phyloP scores from a whole-genome alignment of 441 rosid genomes.

The Dalechampia spathulata region DNA sequence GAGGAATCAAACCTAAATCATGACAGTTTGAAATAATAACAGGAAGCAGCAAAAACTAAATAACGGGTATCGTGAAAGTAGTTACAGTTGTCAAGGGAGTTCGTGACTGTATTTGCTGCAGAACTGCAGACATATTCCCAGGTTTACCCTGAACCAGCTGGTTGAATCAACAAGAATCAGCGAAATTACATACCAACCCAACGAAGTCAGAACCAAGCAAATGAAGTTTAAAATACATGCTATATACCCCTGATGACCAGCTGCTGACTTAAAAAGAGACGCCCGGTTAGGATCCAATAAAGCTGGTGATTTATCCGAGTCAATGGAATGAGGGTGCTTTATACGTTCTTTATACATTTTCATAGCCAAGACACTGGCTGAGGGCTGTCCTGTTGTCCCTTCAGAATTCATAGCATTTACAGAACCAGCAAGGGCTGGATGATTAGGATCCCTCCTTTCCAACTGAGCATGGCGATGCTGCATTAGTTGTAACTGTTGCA shows the following conservation, averaged over 20 bases:
- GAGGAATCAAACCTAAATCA: no score
- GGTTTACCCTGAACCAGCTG: conserved; percentile 53
- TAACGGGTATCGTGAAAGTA: no score
- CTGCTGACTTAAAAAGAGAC: conserved; percentile 42
- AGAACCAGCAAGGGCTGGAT: conserved; percentile 39
- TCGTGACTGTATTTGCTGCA: conserved; percentile 50
- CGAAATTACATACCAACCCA: conserved; percentile 11
- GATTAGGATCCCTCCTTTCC: conserved; percentile 53
- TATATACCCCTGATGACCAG: conserved; percentile 46
- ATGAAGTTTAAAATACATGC: neutral
- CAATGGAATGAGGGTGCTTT: conserved; percentile 45
- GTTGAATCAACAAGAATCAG: conserved; percentile 31
- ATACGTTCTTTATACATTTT: conserved; percentile 58
- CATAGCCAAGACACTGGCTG: conserved; percentile 55
- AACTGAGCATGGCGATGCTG: conserved; percentile 47
- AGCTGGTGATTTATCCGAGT: conserved; percentile 47
- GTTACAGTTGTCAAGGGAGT: conserved; percentile 31
- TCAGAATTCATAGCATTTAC: conserved; percentile 38
- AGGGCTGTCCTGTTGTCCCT: conserved; percentile 55
- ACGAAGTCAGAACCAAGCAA: conserved; percentile 1
- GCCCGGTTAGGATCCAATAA: conserved; percentile 44
- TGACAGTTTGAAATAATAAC: no score
- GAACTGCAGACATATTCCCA: conserved; percentile 42
- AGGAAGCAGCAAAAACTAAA: no score
- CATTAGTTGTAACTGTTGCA: conserved; percentile 61